These are phyloP conservation scores for Chaetomium cochliodes DNA, from an alignment of 495 filamentous ascomycete genomes.

Conservation along the genomic window DNA sequence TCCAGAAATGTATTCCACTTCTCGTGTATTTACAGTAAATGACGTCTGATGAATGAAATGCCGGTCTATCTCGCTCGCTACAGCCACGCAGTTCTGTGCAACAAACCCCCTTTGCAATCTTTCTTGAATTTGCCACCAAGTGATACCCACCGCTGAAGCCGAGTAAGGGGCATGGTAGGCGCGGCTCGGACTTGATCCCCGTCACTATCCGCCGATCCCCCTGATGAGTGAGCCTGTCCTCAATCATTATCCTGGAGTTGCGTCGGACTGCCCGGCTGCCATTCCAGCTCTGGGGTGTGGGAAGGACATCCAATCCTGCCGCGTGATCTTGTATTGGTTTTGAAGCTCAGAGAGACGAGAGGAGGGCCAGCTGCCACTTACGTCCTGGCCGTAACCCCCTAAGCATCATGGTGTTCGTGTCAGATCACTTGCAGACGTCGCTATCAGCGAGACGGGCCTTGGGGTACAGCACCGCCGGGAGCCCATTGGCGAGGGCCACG, in stretches of 20 bases:
- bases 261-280: conserved; percentile 49
- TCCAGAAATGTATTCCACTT: neutral
- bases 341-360: neutral
- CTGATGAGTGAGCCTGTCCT: conserved; percentile 67
- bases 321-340: too few relatives aligned
- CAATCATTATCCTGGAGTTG: conserved; percentile 50
- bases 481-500: conserved; percentile 48
- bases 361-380: conserved; percentile 13
- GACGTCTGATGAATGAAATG: neutral
- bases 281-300: conserved; percentile 57
- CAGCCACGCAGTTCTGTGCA: neutral
- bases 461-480: conserved; percentile 54
- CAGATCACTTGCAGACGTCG: conserved; percentile 41
- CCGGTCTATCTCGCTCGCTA: too few relatives aligned
- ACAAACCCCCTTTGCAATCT: neutral
- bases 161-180: conserved; percentile 54
- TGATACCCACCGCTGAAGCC: conserved; percentile 22
- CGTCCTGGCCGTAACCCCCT: conserved; percentile 55
- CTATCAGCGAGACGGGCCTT: conserved; percentile 36
- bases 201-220: conserved; percentile 52
- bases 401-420: conserved; percentile 21
- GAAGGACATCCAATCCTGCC: conserved; percentile 47
- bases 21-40: neutral
- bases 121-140: conserved; percentile 12
- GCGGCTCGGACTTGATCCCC: conserved; percentile 63